Base-by-base conservation (phyloP, 306 rosid species). In the Acacia acuminata region DNA sequence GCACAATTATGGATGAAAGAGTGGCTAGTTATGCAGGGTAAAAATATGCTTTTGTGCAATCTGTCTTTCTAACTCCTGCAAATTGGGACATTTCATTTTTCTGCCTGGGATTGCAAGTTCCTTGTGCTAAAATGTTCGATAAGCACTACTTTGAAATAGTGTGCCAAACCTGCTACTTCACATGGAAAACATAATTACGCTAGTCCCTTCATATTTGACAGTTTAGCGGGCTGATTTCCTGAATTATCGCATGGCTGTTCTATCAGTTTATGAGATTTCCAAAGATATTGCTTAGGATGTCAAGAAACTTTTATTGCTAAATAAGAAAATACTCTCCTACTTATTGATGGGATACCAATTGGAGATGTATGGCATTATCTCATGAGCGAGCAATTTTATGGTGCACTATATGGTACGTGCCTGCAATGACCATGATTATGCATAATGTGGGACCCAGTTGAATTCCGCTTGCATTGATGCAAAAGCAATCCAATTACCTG, bases 301-400 rank as follows among this genome's bases (percentile, higher is more conserved):
- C 20, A 83, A 65, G 61, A 72, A 78, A 72, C 43, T 40, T 27
- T 55, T 53, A 42, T 71, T 43, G 10, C 53, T 58, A 73, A 36
- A 22, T 72, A 80, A 61, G 82, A 80, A 25, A 56, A 24, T 80
- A 70, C 30, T 58, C 66, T 47, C 30, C 43, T 50, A 61, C 25
- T 70, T 61, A 47, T 67, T 38, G 61, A 76, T 55, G 65, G 67
- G 42, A 27, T 71, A 55, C 42, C 50, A 51, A 43, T 42, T 51
- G 24, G 73, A 50, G 77, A 81, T 85, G 76, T 78, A 19, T 40
- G 75, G 17, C 25, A 25, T 61, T 61, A 80, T 71, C 24, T 40
- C 65, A 71, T 42, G 43, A 58, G 48, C 38, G 67, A 24, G 16
- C 1, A 24, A 58, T 3, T 60, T 12, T 24, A 24, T 12, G 30